These are phyloP conservation scores for Lathyrus oleraceus DNA, from an alignment of 306 rosid species.

Conservation along the genomic window DNA sequence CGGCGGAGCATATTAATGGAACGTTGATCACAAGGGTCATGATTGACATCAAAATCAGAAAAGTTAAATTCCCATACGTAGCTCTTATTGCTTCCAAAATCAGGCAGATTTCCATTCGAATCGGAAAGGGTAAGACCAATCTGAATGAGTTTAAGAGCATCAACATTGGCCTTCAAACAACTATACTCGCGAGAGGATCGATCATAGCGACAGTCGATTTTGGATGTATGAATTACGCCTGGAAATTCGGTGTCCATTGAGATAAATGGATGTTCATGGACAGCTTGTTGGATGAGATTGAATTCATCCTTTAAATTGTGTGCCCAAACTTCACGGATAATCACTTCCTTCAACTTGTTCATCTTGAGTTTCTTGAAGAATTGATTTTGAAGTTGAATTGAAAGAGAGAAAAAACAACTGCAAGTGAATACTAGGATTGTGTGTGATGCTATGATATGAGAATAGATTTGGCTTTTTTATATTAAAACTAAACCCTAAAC, in stretches of 20 bases:
- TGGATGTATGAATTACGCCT: neutral
- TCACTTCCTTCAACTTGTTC: neutral
- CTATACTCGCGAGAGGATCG: neutral
- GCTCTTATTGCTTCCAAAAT: neutral
- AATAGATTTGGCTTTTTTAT: neutral
- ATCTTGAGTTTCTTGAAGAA: neutral
- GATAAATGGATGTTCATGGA: neutral
- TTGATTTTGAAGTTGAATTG: neutral
- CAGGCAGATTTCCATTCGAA: conserved; percentile 61
- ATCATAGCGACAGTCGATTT: neutral
- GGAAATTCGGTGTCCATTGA: neutral
- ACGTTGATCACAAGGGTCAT: neutral
- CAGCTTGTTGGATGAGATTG: neutral
- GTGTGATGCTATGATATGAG: neutral
- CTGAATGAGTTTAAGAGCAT: conserved; percentile 62
- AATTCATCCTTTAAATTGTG: neutral
- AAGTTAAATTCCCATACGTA: neutral
- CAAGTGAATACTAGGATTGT: neutral
- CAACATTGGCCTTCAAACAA: conserved; percentile 58
- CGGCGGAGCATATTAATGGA: neutral
- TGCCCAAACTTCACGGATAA: neutral
- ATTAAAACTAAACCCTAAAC: neutral
- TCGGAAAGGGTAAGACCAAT: conserved; percentile 79
- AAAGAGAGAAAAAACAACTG: neutral
- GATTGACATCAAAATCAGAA: neutral